Conservation (phyloP, 352 stramenopile genomes). For the Globisporangium radiosum region DNA sequence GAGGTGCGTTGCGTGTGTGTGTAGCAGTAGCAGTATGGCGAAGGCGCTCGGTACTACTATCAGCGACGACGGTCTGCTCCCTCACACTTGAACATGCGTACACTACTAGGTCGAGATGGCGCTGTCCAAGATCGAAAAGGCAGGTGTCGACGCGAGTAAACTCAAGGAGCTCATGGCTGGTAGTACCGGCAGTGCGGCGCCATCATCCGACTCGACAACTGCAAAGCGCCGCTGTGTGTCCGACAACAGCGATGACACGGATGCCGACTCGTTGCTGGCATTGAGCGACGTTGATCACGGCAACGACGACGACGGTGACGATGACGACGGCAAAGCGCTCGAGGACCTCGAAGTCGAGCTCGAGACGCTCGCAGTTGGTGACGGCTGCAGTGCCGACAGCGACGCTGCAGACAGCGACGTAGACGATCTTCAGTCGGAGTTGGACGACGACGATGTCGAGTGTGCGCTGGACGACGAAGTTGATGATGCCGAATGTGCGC, state of each 20-base stretch:
- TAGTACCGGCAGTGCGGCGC: constrained; percentile 2
- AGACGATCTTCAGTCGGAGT: neutral
- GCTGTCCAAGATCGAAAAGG: constrained; percentile 59
- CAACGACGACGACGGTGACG: constrained; percentile 7
- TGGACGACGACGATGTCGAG: constrained; percentile 10
- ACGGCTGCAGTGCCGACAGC: neutral
- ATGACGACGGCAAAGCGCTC: constrained; percentile 9
- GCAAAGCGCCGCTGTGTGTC: neutral
- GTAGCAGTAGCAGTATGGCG: too few species aligned
- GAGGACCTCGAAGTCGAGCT: constrained; percentile 12
- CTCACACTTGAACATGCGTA: too few species aligned
- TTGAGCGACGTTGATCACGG: constrained; percentile 7
- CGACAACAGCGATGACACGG: constrained; percentile 5
- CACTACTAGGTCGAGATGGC: constrained; percentile 47
- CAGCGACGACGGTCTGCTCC: too few species aligned
- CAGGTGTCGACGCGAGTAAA: constrained; percentile 44
- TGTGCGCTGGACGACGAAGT: neutral
- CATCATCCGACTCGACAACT: neutral
- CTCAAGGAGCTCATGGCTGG: constrained; percentile 27
- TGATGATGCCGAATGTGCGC: neutral
- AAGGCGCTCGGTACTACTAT: too few species aligned
- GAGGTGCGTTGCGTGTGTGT: constrained; percentile 24
- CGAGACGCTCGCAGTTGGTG: neutral
- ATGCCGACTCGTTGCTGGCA: constrained; percentile 4
- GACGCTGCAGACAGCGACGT: neutral